Evolutionary conservation across 176 grass and related monocot genomes (phyloP).

Genomic region (Aegilops tauschii): DNA sequence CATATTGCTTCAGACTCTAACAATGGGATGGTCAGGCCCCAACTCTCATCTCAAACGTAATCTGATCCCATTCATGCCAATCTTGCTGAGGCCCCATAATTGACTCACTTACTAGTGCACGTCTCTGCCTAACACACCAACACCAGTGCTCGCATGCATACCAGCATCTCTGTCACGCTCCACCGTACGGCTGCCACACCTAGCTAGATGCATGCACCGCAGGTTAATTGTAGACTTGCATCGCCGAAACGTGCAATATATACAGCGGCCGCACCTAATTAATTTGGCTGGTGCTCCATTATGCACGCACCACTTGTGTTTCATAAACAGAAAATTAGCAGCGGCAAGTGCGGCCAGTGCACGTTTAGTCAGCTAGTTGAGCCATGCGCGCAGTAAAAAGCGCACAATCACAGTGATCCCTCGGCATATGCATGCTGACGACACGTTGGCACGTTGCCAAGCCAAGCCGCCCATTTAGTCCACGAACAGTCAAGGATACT

Average conservation of each 20-base stretch:
- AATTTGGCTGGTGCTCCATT: constrained; percentile 27
- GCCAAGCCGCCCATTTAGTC: constrained; percentile 18
- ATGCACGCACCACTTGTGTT: background rate
- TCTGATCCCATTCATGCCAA: background rate
- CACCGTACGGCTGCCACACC: background rate
- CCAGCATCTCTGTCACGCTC: background rate
- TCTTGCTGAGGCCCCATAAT: background rate
- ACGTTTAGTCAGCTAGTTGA: background rate
- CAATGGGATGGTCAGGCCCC: no score
- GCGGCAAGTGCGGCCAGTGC: constrained; percentile 7
- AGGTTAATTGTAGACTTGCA: background rate
- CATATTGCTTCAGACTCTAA: no score
- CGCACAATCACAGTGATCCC: background rate
- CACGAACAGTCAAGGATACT: background rate
- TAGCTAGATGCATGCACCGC: constrained; percentile 5
- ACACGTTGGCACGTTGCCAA: background rate
- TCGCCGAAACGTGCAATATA: constrained; percentile 6
- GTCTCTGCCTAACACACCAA: background rate
- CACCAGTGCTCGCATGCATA: background rate
- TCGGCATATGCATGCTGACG: background rate
- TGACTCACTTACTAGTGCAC: background rate
- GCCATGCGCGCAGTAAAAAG: background rate
- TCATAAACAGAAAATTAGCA: background rate
- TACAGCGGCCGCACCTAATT: background rate
- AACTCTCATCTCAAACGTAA: no score